phyloP scores from a whole-genome alignment of 2,329 filamentous ascomycete species.

The Alternaria sp. region DNA sequence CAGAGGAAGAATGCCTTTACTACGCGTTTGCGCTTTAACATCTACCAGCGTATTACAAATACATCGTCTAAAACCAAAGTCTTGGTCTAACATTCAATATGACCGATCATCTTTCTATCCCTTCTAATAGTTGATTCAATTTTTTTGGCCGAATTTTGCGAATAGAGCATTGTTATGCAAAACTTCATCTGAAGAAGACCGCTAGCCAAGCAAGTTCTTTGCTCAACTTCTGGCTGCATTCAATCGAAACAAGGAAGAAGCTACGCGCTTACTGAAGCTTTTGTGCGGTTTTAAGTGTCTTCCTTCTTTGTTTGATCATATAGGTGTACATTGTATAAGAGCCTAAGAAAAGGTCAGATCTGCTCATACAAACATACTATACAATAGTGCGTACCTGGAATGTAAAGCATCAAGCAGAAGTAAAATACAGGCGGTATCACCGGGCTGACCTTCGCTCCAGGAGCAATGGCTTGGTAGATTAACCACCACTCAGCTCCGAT shows the following conservation, averaged over 20 bases:
- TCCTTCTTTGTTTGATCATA: slow-evolving; percentile 40
- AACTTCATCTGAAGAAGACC: no score
- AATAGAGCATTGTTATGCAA: not conserved
- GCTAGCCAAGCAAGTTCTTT: not conserved
- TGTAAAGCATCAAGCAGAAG: slow-evolving; percentile 34
- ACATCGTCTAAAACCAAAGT: not conserved
- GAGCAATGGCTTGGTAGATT: slow-evolving; percentile 29
- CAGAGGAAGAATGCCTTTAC: not conserved
- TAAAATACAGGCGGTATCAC: slow-evolving; percentile 31
- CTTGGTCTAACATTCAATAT: not conserved
- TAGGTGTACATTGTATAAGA: slow-evolving; percentile 41
- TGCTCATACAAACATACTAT: not conserved
- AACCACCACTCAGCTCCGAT: slow-evolving; percentile 43
- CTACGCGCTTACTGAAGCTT: not conserved
- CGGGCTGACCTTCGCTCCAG: slow-evolving; percentile 20
- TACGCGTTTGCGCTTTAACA: not conserved
- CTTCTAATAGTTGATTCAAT: not conserved
- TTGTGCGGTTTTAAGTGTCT: slow-evolving; percentile 23
- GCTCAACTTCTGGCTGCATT: not conserved
- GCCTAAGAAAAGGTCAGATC: slow-evolving; percentile 22
- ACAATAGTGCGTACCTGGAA: slow-evolving; percentile 30
- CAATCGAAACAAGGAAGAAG: not conserved
- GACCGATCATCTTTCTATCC: not conserved
- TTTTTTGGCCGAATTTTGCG: not conserved
- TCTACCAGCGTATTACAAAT: not conserved